phyloP scores from a whole-genome alignment of 768 basidiomycete species.

The Calocybe indica region DNA sequence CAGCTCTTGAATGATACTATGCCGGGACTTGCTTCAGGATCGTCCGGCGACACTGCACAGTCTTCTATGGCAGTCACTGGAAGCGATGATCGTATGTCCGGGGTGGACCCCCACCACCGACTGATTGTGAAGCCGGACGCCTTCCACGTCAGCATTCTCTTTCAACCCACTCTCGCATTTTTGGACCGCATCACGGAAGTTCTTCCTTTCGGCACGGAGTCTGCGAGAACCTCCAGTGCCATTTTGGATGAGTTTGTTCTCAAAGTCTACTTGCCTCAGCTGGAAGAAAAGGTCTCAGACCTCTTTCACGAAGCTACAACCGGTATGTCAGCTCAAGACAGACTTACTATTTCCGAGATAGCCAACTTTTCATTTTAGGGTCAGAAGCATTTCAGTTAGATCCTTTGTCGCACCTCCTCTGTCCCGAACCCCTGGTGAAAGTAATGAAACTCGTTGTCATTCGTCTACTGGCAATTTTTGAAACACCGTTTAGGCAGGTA shows the following conservation, averaged over 20 bases:
- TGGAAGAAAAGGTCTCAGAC: slow-evolving; percentile 88
- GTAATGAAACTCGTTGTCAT: slow-evolving; percentile 28
- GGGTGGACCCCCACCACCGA: slow-evolving; percentile 75
- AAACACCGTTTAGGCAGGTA: slow-evolving; percentile 53
- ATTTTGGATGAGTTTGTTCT: slow-evolving; percentile 91
- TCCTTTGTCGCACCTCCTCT: slow-evolving; percentile 55
- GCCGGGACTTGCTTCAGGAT: slow-evolving; percentile 82
- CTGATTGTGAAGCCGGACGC: slow-evolving; percentile 85
- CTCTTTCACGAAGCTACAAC: slow-evolving; percentile 84
- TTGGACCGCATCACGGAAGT: slow-evolving; percentile 65
- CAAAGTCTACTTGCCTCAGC: slow-evolving; percentile 86
- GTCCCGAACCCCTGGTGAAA: slow-evolving; percentile 72
- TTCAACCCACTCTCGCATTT: slow-evolving; percentile 88
- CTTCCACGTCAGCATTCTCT: slow-evolving; percentile 92
- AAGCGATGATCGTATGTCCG: slow-evolving; percentile 69
- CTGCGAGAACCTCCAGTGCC: slow-evolving; percentile 56
- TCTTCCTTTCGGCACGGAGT: slow-evolving; percentile 68
- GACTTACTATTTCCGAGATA: not conserved
- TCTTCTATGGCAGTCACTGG: slow-evolving; percentile 53
- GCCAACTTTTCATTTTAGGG: slow-evolving; percentile 31
- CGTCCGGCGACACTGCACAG: slow-evolving; percentile 58
- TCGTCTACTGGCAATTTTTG: not conserved
- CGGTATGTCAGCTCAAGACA: slow-evolving; percentile 32
- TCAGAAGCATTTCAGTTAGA: slow-evolving; percentile 88
- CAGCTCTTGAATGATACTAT: slow-evolving; percentile 84